Evolutionary conservation across 73 alveolate species (phyloP), one percentile per base, ranked within the genome.

Genomic region (Halteria grandinella): DNA sequence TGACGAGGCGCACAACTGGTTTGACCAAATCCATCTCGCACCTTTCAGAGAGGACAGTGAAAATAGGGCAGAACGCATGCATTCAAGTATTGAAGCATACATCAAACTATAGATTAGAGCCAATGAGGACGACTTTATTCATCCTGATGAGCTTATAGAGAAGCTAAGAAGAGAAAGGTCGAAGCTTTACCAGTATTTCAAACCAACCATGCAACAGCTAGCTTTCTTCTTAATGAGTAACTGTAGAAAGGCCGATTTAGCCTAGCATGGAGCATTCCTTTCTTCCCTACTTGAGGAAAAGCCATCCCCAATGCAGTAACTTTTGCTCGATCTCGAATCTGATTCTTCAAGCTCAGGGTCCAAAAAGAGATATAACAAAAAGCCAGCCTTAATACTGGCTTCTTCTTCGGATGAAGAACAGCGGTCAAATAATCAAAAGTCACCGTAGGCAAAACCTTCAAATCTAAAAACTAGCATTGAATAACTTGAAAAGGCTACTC

Each of bases 141-240:
- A 8, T 10, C 69, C 69, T 10, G 15, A n/a, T 5, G 69, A 53
- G 7, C 23, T 53, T 20, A n/a, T 53, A 6, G 69, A 53, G 51
- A 53, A 53, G 11, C 5, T 53, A 45, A 53, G 69, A 53, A 53
- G 18, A 25, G 69, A 53, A 23, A 53, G 69, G 29, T 45, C 69
- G 11, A 10, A 53, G 47, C 47, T 53, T 8, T 53, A 53, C 69
- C 23, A 53, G 18, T 12, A n/a, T 29, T 57, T 57, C 20, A 31
- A 33, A 29, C 74, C 74, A n/a, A 6, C 74, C 10, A 4, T 20
- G 2, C 55, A 57, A 28, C 36, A 23, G 6, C 14, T 57, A 3
- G 54, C 74, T 28, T 57, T 33, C 31, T 57, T 57, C 36, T 33
- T 57, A 10, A 34, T 31, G 5, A 29, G 74, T 6, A 57, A 57